Evolutionary conservation across 495 filamentous ascomycete genomes (phyloP), one percentile per base, ranked within the genome.

Genomic region (Achaetomiella virescens): DNA sequence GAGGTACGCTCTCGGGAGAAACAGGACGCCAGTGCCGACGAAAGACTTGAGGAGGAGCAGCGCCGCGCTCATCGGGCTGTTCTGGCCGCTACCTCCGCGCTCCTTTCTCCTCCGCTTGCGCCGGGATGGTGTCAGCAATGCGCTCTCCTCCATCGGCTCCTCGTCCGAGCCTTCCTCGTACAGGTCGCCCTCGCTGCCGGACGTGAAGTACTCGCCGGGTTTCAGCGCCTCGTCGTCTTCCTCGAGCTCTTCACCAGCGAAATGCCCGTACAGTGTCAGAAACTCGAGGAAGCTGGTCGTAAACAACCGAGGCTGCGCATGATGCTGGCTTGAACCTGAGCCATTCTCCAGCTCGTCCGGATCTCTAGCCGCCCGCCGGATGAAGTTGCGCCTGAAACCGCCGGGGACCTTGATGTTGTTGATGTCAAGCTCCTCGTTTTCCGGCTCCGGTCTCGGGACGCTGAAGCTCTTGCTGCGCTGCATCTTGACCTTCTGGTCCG

Each of bases 11-110:
- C 89, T 84, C 0, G 93, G 93, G 4, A 98, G 76, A 75, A 98
- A 98, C 29, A 98, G 74, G n/a, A 98, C 93, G 31, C 93, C 93
- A 1, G 93, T 98, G 12, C 93, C 93, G 37, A 98, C 92, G 62
- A 98, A 98, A 11, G 91, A 95, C 71, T 98, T 98, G 47, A 98
- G 79, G 36, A 98, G 78, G 20, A 97, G 77, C 47, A 97, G 66
- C 15, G 84, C 83, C 12, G 93, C 92, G 54, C 84, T 83, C 40
- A 83, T 84, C 18, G 86, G 79, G 35, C 80, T 84, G 57, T 83
- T 90, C 17, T 79, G 88, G 38, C 88, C 88, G n/a, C 78, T 79
- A 12, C 80, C 81, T 33, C 82, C 84, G 35, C 85, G 83, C 40
- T 79, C 78, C 72, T 88, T 92, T 53, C 84, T 79, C 70, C 81